Percentiles rank a stretch among this genome's conserved stretches.
These are phyloP conservation scores for Aspergillus carlsbadensis DNA, from an alignment of 495 filamentous ascomycete species.

Conservation along the genomic window DNA sequence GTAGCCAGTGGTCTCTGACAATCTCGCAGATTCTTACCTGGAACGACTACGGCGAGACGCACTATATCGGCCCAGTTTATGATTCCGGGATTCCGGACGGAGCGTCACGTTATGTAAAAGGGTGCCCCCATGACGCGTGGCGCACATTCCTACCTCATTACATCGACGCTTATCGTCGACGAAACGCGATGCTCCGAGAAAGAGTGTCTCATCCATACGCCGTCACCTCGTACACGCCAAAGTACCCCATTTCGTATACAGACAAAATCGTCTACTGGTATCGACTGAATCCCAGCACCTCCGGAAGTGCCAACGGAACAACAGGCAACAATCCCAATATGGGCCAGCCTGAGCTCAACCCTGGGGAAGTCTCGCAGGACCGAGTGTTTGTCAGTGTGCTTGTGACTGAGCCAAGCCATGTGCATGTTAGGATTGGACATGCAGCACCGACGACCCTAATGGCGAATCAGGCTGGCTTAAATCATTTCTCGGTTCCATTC, in stretches of 20 bases:
- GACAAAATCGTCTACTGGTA: constrained; percentile 66
- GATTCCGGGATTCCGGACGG: constrained; percentile 48
- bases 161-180: constrained; percentile 62
- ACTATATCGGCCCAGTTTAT: constrained; percentile 66
- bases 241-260: constrained; percentile 15
- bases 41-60: constrained; percentile 78
- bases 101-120: constrained; percentile 47
- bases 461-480: constrained; percentile 43
- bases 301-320: constrained; percentile 34
- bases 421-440: constrained; percentile 53
- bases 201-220: not conserved
- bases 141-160: constrained; percentile 58
- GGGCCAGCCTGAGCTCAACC: constrained; percentile 26
- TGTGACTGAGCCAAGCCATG: constrained; percentile 28
- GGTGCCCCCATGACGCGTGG: constrained; percentile 56
- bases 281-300: constrained; percentile 41
- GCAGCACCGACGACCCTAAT: constrained; percentile 38
- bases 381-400: constrained; percentile 36
- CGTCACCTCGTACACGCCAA: constrained; percentile 3
- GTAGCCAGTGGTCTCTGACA: not conserved
- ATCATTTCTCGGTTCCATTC: constrained; percentile 52
- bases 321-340: constrained; percentile 38
- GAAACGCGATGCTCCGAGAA: constrained; percentile 28
- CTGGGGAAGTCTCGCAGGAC: constrained; percentile 30
- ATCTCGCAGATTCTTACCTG: constrained; percentile 48